phyloP scores from a whole-genome alignment of 2,329 filamentous ascomycete species.

The Pestalotiopsis sp. region DNA sequence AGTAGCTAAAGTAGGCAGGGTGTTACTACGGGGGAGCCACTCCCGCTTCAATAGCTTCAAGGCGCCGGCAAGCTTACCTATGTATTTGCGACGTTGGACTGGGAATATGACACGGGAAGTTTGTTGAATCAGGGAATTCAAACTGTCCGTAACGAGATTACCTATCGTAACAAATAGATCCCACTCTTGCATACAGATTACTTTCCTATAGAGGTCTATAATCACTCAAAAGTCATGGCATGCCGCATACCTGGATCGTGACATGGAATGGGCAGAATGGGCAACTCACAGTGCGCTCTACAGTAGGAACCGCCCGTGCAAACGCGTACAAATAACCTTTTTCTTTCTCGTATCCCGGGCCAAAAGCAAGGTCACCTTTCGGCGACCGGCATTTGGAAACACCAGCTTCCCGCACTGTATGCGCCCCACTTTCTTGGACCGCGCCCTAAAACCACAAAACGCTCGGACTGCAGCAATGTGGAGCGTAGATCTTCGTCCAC shows the following conservation, averaged over 20 bases:
- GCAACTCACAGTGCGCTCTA: neutral
- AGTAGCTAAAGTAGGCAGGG: neutral
- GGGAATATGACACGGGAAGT: neutral
- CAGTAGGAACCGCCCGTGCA: neutral
- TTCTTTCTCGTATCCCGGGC: neutral
- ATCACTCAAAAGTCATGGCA: neutral
- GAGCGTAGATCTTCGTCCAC: slow-evolving; percentile 17
- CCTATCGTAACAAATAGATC: neutral
- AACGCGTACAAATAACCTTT: neutral
- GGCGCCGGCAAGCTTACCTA: neutral
- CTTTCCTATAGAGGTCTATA: neutral
- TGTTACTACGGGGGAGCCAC: neutral
- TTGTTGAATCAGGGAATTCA: neutral
- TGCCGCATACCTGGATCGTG: neutral
- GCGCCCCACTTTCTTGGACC: neutral
- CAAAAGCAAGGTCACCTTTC: neutral
- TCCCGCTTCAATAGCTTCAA: slow-evolving; percentile 2
- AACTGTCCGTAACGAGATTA: too few species aligned
- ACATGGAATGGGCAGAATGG: neutral
- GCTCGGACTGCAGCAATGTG: slow-evolving; percentile 23
- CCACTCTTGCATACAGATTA: neutral
- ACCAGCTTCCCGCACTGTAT: slow-evolving; percentile 14
- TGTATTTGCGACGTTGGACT: neutral
- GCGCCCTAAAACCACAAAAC: slow-evolving; percentile 18
- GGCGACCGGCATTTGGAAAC: slow-evolving; percentile 8